Base-by-base conservation (phyloP, 208 protist species). In the Acanthamoeba healyi region DNA sequence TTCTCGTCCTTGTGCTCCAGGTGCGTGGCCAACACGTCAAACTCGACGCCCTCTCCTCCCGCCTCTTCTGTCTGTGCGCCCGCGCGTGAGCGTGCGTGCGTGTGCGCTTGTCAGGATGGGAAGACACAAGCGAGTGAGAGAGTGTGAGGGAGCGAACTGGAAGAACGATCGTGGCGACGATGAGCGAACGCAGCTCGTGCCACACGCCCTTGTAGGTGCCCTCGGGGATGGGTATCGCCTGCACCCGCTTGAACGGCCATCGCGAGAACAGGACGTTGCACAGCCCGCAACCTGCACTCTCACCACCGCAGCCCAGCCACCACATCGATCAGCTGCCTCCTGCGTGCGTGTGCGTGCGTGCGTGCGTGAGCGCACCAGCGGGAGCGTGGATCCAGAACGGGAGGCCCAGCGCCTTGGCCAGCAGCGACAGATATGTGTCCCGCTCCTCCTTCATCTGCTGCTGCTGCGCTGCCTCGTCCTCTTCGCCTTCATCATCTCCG, bases 1-100 rank as follows among this genome's bases (percentile, higher is more conserved):
- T 65, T 38, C 54, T 89, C 81, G 38, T 58, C 44, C 7, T n/a
- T 9, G 32, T 89, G 81, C n/a, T 89, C 81, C 34, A 89, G 24
- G 34, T 89, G 81, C 2, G 81, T 89, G 36, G 10, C 81, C 32
- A 89, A 65, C 24, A 89, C n/a, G 38, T 89, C 54, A 44, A 89
- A 36, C 5, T 82, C 38, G 17, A n/a, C 24, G 9, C 38, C 72
- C 40, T 44, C 72, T 24, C 51, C 72, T 40, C 72, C 72, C 38
- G 72, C 72, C 72, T 19, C 5, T n/a, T n/a, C n/a, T n/a, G n/a
- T n/a, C n/a, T n/a, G n/a, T n/a, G n/a, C n/a, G n/a, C n/a, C n/a
- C n/a, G n/a, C n/a, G n/a, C n/a, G n/a, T n/a, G n/a, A n/a, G n/a
- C n/a, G n/a, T n/a, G n/a, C n/a, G n/a, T n/a, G n/a, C n/a, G n/a